Base-by-base conservation (phyloP, 805 yeast species). In the Saturnispora halmiae region DNA sequence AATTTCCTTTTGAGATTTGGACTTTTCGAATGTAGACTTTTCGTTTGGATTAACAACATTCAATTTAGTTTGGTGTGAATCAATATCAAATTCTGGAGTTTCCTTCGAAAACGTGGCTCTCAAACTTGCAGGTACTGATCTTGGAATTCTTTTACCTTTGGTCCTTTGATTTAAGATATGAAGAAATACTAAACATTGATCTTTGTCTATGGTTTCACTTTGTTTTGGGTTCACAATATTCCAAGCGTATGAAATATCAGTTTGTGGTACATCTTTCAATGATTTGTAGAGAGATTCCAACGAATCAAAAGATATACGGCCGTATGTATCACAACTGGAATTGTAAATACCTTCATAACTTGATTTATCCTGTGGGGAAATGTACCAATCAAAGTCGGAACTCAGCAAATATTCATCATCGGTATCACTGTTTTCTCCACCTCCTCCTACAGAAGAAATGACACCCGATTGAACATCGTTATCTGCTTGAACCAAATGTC, bases 171-270 rank as follows among this genome's bases (percentile, higher is more conserved):
- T 87, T 52, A 92, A 69, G 49, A 88, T 85, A 61, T 92, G 98
- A 46, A 92, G 68, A 52, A 83, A 87, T 29, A 85, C 95, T 46
- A 87, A 63, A 19, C 87, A 78, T 59, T 94, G 97, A 62, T 92
- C 97, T 53, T 82, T 87, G 60, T 88, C 96, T 46, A 92, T 87
- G 8, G 94, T 81, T 53, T 80, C 85, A 39, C 77, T 76, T 41
- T 82, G 78, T 54, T 83, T 82, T 9, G 98, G 97, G 55, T 92
- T 92, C 40, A 92, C 94, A 44, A 92, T 66, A 59, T 85, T 86
- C 97, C 98, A 92, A 2, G 96, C 95, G 36, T 83, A 79, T 22
- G 87, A 75, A 6, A 87, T 70, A 59, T 88, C 98, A 4, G 88
- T 72, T 41, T 77, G 73, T 9, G 96, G 95, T 10, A 92, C 83